phyloP scores from a whole-genome alignment of 805 yeast genomes.

The Deakozyma indianensis region DNA sequence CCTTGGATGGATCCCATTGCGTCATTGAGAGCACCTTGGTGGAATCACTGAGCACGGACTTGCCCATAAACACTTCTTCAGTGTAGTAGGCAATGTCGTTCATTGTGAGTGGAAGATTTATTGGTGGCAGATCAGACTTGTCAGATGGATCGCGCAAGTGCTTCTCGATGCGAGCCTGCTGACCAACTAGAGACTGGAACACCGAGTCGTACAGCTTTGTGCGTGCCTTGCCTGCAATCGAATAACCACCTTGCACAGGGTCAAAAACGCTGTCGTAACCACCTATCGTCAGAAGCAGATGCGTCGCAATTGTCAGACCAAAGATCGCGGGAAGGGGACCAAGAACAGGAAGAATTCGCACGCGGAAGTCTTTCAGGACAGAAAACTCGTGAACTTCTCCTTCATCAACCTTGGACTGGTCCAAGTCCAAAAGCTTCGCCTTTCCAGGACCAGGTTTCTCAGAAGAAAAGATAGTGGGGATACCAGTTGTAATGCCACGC shows the following conservation, averaged over 20 bases:
- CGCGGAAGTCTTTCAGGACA: constrained; percentile 81
- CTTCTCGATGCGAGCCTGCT: constrained; percentile 47
- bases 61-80: constrained; percentile 89
- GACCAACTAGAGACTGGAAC: constrained; percentile 73
- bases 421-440: constrained; percentile 74
- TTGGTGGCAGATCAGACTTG: constrained; percentile 22
- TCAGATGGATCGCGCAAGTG: constrained; percentile 37
- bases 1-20: constrained; percentile 64
- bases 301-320: constrained; percentile 81
- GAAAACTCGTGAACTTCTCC: constrained; percentile 81
- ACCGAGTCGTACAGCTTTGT: constrained; percentile 74
- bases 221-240: constrained; percentile 75
- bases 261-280: constrained; percentile 52
- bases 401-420: constrained; percentile 63
- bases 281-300: constrained; percentile 60
- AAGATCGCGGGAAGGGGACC: constrained; percentile 97
- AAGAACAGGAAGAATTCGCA: constrained; percentile 84
- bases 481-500: constrained; percentile 59
- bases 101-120: constrained; percentile 44
- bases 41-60: constrained; percentile 74
- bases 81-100: constrained; percentile 68
- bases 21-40: constrained; percentile 63
- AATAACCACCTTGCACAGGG: constrained; percentile 47
- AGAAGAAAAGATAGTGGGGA: constrained; percentile 81
- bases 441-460: constrained; percentile 96